phyloP scores from a whole-genome alignment of 805 yeast species.

The Kregervanrija pseudodelftensis region DNA sequence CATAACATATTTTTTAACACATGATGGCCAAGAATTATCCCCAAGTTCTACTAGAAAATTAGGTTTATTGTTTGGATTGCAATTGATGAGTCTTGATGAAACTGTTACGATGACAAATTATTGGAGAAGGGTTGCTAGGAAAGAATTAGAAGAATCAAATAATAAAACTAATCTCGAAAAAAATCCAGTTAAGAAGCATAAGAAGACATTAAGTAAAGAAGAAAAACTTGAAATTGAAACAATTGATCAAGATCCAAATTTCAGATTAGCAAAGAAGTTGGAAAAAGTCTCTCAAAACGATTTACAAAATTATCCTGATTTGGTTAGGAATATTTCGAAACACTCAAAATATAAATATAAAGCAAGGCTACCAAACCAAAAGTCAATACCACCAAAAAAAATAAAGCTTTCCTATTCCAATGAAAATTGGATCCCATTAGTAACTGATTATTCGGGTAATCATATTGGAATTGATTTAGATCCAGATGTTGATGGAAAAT shows the following conservation, averaged over 20 bases:
- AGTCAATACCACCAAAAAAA: conserved; percentile 65
- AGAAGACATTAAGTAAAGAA: neutral
- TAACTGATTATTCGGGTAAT: conserved; percentile 82
- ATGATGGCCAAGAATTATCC: conserved; percentile 81
- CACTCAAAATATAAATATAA: conserved; percentile 26
- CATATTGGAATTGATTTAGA: conserved; percentile 81
- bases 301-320: conserved; percentile 17
- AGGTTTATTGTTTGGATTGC: conserved; percentile 73
- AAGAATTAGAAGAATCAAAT: conserved; percentile 1
- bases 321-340: conserved; percentile 19
- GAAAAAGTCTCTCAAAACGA: conserved; percentile 9
- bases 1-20: conserved; percentile 59
- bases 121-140: conserved; percentile 65
- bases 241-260: conserved; percentile 13
- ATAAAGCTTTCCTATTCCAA: conserved; percentile 70
- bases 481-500: conserved; percentile 62
- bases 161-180: neutral
- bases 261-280: conserved; percentile 13
- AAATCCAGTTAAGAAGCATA: neutral
- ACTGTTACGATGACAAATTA: conserved; percentile 68
- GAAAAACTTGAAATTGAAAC: conserved; percentile 1
- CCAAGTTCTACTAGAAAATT: conserved; percentile 57
- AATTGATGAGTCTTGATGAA: conserved; percentile 70
- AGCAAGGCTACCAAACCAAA: conserved; percentile 41
- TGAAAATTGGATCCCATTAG: conserved; percentile 81